Evolutionary conservation across 345 rosid species (phyloP).

Genomic region (Eucalyptus cloeziana): DNA sequence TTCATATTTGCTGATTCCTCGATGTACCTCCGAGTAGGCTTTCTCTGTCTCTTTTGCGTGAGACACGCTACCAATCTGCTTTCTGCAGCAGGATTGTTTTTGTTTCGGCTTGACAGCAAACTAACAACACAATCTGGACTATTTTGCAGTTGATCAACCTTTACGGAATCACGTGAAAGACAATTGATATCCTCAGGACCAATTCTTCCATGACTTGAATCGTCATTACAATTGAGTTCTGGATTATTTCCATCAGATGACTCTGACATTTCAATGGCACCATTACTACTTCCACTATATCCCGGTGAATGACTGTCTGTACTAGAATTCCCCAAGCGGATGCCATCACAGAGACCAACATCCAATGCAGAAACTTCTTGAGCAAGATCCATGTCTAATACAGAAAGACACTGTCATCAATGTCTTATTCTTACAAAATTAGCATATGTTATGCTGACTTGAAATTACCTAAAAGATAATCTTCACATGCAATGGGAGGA

Average conservation of each 20-base stretch:
- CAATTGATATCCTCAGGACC: not conserved
- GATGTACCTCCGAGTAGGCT: conserved; percentile 35
- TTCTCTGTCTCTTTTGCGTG: conserved; percentile 29
- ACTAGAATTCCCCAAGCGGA: conserved; percentile 23
- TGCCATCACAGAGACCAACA: conserved; percentile 9
- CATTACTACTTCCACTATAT: conserved; percentile 34
- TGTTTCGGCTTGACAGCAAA: conserved; percentile 14
- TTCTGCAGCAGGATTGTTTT: conserved; percentile 13
- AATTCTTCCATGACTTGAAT: conserved; percentile 5
- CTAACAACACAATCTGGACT: conserved; percentile 29
- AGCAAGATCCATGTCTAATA: conserved; percentile 44
- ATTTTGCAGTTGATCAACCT: conserved; percentile 23
- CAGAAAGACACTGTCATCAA: not conserved
- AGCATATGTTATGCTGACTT: not conserved
- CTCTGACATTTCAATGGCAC: conserved; percentile 32
- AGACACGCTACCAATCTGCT: not conserved
- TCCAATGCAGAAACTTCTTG: conserved; percentile 31
- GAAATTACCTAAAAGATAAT: conserved; percentile 33
- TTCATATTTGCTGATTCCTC: conserved; percentile 30
- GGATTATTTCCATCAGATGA: conserved; percentile 25
- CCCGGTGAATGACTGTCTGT: conserved; percentile 69
- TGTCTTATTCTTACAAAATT: not conserved
- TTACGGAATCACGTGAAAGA: conserved; percentile 2
- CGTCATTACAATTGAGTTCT: conserved; percentile 22
- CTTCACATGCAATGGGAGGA: conserved; percentile 33